Conservation (phyloP, 116 monocot genomes). For the Zostera marina region DNA sequence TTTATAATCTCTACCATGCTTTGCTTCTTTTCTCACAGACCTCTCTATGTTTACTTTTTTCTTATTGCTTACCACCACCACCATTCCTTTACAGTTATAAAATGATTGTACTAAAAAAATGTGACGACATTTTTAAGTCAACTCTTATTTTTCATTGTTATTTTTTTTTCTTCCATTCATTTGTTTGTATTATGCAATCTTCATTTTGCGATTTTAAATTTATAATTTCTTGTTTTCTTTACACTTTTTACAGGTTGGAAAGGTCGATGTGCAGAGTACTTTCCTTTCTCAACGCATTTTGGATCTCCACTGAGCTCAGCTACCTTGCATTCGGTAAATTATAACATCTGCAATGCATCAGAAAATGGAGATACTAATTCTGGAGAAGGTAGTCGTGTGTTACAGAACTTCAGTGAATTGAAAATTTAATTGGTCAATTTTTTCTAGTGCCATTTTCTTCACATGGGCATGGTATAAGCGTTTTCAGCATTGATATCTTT, state of each 20-base stretch:
- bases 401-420: slow-evolving; percentile 22
- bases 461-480: no score
- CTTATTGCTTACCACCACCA: neutral
- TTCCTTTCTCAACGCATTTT: slow-evolving; percentile 60
- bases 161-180: neutral
- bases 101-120: neutral
- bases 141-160: no score
- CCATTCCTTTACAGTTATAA: neutral
- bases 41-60: neutral
- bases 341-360: slow-evolving; percentile 7
- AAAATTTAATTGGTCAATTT: no score
- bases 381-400: slow-evolving; percentile 7
- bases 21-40: neutral
- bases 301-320: slow-evolving; percentile 26
- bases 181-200: neutral
- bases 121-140: no score
- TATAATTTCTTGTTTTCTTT: neutral
- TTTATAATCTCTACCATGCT: neutral
- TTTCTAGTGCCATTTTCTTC: no score
- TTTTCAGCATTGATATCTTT: no score
- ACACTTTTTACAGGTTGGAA: slow-evolving; percentile 48
- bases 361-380: slow-evolving; percentile 35
- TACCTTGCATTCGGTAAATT: slow-evolving; percentile 4
- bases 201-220: neutral
- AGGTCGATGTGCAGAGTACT: slow-evolving; percentile 42